Evolutionary conservation across 148 eudicot species (phyloP).

Genomic region (Pouteria glomerata): DNA sequence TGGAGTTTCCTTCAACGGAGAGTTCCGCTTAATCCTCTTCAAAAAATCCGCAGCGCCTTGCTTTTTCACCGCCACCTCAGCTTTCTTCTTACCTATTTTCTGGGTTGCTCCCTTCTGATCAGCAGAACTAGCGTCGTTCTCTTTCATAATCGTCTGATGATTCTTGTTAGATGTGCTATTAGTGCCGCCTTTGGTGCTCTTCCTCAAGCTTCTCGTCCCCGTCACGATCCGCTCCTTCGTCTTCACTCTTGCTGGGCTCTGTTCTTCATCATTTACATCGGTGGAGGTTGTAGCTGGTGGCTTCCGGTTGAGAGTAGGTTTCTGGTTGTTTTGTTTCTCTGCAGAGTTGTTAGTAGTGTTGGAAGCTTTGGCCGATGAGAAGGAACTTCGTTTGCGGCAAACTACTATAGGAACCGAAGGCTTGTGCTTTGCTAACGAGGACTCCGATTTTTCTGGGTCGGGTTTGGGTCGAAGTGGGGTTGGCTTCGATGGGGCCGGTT

Average conservation of each 20-base stretch:
- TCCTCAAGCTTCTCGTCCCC: constrained; percentile 23
- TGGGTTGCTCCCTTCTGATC: neutral
- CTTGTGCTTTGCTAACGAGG: constrained; percentile 26
- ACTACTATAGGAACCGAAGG: constrained; percentile 23
- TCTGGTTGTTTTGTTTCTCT: constrained; percentile 4
- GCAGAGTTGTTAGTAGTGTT: too few relatives aligned
- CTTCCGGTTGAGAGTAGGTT: neutral
- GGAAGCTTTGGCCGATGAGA: constrained; percentile 26
- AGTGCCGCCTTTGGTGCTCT: constrained; percentile 7
- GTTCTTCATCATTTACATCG: constrained; percentile 12
- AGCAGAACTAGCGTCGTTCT: neutral
- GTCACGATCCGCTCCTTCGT: constrained; percentile 22
- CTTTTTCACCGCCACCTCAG: constrained; percentile 14
- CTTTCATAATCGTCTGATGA: neutral
- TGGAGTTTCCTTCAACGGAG: constrained; percentile 19
- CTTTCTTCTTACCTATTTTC: constrained; percentile 16
- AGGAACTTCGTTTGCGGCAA: constrained; percentile 38
- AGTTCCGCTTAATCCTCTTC: constrained; percentile 33
- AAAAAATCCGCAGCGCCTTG: constrained; percentile 31
- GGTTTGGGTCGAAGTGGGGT: constrained; percentile 7
- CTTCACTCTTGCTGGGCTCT: constrained; percentile 8
- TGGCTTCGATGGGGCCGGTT: neutral
- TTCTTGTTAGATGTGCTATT: neutral
- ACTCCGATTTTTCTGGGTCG: constrained; percentile 13
- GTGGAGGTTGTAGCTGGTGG: constrained; percentile 9